phyloP scores from a whole-genome alignment of 257 asterid genomes.

The Ehretia macrophylla region DNA sequence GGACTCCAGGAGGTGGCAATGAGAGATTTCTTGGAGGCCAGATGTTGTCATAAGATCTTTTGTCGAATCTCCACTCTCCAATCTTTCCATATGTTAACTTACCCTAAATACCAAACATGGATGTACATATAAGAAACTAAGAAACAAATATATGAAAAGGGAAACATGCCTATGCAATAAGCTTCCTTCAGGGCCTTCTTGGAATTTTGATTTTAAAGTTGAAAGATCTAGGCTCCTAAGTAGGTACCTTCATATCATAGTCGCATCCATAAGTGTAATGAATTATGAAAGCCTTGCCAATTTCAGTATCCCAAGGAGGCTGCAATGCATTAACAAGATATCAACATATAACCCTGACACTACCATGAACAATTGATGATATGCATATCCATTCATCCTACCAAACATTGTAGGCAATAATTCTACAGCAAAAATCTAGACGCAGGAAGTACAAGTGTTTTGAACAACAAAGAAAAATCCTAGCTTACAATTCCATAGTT shows the following conservation, averaged over 20 bases:
- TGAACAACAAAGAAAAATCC: too few species aligned
- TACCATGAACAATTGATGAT: too few species aligned
- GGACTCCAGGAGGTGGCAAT: slow-evolving; percentile 90
- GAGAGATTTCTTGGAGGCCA: slow-evolving; percentile 88
- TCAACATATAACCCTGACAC: slow-evolving; percentile 6
- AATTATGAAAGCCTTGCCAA: slow-evolving; percentile 72
- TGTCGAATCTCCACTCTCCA: slow-evolving; percentile 98
- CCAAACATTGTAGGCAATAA: too few species aligned
- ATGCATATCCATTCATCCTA: too few species aligned
- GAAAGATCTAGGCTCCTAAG: background rate
- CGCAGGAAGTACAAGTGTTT: too few species aligned
- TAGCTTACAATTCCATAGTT: too few species aligned
- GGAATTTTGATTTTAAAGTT: background rate
- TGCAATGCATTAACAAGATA: slow-evolving; percentile 27
- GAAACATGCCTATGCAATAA: background rate
- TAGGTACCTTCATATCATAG: slow-evolving; percentile 70
- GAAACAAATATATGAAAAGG: background rate
- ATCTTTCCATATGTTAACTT: slow-evolving; percentile 77
- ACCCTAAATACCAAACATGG: slow-evolving; percentile 43
- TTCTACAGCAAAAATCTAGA: too few species aligned
- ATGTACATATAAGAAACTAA: background rate
- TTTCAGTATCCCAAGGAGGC: slow-evolving; percentile 93
- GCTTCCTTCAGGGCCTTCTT: background rate
- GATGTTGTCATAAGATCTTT: slow-evolving; percentile 55
- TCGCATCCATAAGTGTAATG: slow-evolving; percentile 97